Evolutionary conservation across 176 grass and related monocot species (phyloP).

Genomic region (Paspalum notatum): DNA sequence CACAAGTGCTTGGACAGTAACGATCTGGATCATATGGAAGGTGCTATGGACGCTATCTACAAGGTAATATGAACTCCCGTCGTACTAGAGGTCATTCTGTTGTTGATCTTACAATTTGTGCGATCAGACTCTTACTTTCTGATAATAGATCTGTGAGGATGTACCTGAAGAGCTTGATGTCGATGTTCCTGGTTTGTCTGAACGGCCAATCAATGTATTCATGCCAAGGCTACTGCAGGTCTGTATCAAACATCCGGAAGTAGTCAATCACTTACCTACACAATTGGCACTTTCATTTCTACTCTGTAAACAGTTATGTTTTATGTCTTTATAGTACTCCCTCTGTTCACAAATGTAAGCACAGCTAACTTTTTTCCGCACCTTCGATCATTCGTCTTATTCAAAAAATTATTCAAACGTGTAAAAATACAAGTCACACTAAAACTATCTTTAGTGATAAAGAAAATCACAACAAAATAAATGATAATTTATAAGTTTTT

Average conservation of each 20-base stretch:
- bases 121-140: constrained; percentile 35
- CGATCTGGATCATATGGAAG: constrained; percentile 96
- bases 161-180: constrained; percentile 94
- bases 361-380: no score
- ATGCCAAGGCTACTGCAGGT: constrained; percentile 94
- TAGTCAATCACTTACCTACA: not conserved
- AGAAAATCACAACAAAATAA: no score
- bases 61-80: constrained; percentile 60
- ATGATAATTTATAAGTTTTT: no score
- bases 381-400: no score
- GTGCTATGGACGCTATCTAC: constrained; percentile 96
- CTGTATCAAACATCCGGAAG: constrained; percentile 12
- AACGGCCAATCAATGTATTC: constrained; percentile 92
- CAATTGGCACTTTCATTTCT: constrained; percentile 5
- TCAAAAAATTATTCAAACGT: no score
- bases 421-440: no score
- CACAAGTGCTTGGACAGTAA: constrained; percentile 84
- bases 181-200: constrained; percentile 86
- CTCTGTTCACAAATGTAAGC: no score
- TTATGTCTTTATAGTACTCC: no score
- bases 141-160: constrained; percentile 90
- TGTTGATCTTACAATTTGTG: not conserved
- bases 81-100: constrained; percentile 12
- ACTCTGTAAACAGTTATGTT: not conserved
- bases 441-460: no score